A percentile compares a stretch with the other conserved stretches of the same genome.
These are phyloP conservation scores for Hibiscus tridactylites DNA, from an alignment of 345 rosid species.

Conservation along the genomic window DNA sequence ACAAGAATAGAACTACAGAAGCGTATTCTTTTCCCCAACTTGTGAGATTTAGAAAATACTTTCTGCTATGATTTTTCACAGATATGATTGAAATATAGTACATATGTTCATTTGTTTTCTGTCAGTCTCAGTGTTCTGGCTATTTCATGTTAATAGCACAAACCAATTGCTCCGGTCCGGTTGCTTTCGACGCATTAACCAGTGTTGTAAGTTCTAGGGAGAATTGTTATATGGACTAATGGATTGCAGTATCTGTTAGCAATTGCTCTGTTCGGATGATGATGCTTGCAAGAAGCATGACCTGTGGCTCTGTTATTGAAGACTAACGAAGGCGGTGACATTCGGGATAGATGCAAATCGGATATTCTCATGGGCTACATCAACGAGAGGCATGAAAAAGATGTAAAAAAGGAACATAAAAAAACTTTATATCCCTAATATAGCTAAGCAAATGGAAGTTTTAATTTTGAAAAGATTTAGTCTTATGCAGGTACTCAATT, in stretches of 20 bases:
- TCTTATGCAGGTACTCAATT: too few species aligned
- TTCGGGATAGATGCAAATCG: neutral
- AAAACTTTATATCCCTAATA: neutral
- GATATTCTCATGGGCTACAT: neutral
- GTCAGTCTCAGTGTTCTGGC: neutral
- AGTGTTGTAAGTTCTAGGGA: neutral
- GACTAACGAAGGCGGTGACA: slow-evolving; percentile 1
- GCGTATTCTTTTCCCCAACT: slow-evolving; percentile 3
- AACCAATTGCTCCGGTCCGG: neutral
- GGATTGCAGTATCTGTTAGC: slow-evolving; percentile 10
- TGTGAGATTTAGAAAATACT: slow-evolving; percentile 9
- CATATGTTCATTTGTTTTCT: slow-evolving; percentile 11
- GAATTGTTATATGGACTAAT: neutral
- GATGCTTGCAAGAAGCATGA: slow-evolving; percentile 3
- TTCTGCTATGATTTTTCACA: slow-evolving; percentile 14
- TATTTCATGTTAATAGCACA: neutral
- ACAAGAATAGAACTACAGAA: slow-evolving; percentile 34
- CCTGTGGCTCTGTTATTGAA: slow-evolving; percentile 6
- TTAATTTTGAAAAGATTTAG: neutral
- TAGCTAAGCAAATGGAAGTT: neutral
- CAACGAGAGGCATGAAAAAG: neutral
- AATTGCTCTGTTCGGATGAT: neutral
- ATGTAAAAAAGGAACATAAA: neutral
- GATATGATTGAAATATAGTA: slow-evolving; percentile 17
- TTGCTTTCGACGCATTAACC: neutral